Conservation (phyloP, 257 asterid genomes). For the Jacaranda copaia region DNA sequence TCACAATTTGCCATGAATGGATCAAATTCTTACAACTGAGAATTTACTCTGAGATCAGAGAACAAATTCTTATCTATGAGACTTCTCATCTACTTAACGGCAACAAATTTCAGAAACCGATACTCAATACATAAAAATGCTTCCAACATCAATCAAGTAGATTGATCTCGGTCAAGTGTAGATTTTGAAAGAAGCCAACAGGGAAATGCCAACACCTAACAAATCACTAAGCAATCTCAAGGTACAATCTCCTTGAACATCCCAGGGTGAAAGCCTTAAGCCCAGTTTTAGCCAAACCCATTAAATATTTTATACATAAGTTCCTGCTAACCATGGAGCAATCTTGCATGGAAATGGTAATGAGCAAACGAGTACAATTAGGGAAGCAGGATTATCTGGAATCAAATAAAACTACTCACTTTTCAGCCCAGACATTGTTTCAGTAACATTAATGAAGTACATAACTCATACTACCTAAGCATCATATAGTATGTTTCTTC, state of each 20-base stretch:
- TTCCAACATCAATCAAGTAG: slow-evolving; percentile 13
- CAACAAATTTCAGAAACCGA: background rate
- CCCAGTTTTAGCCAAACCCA: background rate
- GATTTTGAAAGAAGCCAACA: background rate
- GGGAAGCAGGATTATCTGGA: slow-evolving; percentile 7
- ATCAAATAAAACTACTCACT: slow-evolving; percentile 17
- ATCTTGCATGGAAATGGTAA: background rate
- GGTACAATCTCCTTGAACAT: background rate
- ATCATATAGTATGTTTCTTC: slow-evolving; percentile 11
- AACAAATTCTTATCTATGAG: background rate
- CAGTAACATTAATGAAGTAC: background rate
- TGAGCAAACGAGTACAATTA: background rate
- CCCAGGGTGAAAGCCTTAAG: background rate
- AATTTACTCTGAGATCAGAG: background rate
- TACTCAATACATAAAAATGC: too few species aligned
- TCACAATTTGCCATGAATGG: background rate
- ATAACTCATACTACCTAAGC: slow-evolving; percentile 9
- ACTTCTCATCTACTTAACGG: background rate
- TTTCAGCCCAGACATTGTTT: slow-evolving; percentile 2
- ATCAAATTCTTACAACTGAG: slow-evolving; percentile 14
- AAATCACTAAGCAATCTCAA: background rate
- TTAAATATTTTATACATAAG: background rate
- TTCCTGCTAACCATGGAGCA: background rate
- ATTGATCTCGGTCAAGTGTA: background rate
- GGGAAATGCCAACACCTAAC: background rate